A percentile compares a stretch with the other conserved stretches of the same genome.
Conservation (phyloP, 192 early-diverging fungal species). For the Dissophora globulifera region DNA sequence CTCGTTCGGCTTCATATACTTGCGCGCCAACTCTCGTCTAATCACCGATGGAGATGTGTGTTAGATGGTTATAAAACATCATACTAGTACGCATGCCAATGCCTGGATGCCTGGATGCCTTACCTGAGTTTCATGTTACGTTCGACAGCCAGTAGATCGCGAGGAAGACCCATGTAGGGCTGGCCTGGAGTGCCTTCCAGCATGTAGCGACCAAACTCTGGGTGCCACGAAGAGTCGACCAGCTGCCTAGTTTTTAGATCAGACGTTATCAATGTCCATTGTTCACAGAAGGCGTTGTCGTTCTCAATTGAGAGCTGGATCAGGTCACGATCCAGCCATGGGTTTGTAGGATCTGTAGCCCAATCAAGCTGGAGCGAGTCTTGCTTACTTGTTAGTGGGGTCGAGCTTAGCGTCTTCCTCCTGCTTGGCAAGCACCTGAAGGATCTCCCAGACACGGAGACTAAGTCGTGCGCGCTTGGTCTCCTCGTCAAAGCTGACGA, state of each 20-base stretch:
- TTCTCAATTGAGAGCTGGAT: too few relatives aligned
- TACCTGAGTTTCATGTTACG: constrained; percentile 81
- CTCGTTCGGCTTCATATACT: constrained; percentile 75
- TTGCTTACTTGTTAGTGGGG: constrained; percentile 60
- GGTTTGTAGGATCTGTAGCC: too few relatives aligned
- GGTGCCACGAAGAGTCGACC: constrained; percentile 87
- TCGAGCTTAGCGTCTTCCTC: constrained; percentile 69
- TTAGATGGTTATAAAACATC: too few relatives aligned
- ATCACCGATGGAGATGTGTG: too few relatives aligned
- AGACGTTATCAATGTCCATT: too few relatives aligned
- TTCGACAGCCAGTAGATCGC: constrained; percentile 86
- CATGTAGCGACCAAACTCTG: constrained; percentile 98
- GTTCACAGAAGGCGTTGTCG: too few relatives aligned
- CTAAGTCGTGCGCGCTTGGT: constrained; percentile 77
- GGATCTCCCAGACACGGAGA: constrained; percentile 83
- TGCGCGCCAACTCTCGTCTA: constrained; percentile 75
- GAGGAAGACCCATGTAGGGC: constrained; percentile 87
- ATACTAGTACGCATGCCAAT: too few relatives aligned
- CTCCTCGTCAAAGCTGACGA: constrained; percentile 82
- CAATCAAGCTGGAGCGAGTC: not conserved
- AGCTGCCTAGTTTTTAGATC: constrained; percentile 45
- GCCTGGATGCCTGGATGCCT: not conserved
- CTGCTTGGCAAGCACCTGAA: constrained; percentile 74
- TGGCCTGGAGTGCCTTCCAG: constrained; percentile 93
- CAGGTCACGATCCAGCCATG: too few relatives aligned